Percentiles rank a stretch among this genome's conserved stretches.
Evolutionary conservation across 441 rosid genomes (phyloP).

Genomic region (Geranium incanum): DNA sequence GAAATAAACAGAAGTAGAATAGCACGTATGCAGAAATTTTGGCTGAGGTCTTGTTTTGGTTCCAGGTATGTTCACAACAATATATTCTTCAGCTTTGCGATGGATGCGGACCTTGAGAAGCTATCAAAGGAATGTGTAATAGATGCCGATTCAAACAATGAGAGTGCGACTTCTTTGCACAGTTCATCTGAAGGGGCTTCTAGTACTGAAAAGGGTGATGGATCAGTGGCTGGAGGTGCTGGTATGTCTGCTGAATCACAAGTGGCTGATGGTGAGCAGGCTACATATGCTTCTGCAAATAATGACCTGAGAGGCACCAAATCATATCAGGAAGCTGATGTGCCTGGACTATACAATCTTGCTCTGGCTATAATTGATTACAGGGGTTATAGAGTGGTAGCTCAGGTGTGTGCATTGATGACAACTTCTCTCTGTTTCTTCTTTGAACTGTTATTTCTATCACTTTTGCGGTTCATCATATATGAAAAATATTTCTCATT

Average conservation of each 20-base stretch:
- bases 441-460: not conserved
- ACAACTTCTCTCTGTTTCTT: not conserved
- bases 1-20: too few relatives aligned
- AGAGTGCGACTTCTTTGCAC: conserved; percentile 20
- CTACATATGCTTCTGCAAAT: conserved; percentile 98
- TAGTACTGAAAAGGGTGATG: conserved; percentile 31
- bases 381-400: conserved; percentile 98
- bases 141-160: conserved; percentile 27
- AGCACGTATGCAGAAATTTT: not conserved
- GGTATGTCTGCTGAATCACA: conserved; percentile 30
- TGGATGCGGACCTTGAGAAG: conserved; percentile 91
- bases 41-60: not conserved
- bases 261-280: conserved; percentile 88
- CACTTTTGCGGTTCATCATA: not conserved
- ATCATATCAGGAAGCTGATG: conserved; percentile 97
- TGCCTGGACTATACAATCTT: conserved; percentile 87
- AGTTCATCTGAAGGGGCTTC: conserved; percentile 39
- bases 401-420: conserved; percentile 56
- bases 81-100: conserved; percentile 98
- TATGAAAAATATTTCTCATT: not conserved
- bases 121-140: conserved; percentile 46
- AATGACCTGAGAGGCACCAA: conserved; percentile 98
- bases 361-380: conserved; percentile 99
- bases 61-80: conserved; percentile 99
- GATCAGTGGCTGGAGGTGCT: conserved; percentile 33